Conservation (phyloP, 331 rosid species). For the Erythrophleum ivorense region DNA sequence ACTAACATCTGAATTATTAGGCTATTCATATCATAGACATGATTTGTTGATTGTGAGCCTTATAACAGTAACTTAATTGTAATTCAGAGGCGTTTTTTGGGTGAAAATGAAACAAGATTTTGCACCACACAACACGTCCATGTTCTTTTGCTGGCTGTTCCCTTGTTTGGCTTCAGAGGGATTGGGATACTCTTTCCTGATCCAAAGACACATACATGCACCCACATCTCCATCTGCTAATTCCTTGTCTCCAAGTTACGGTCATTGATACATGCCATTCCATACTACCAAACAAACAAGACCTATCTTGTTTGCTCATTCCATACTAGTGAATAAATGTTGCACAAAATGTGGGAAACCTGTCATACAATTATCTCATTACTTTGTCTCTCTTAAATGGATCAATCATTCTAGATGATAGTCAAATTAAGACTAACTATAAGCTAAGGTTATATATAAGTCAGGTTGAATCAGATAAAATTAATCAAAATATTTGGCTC, state of each 20-base stretch:
- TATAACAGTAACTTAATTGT: not conserved
- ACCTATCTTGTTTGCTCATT: not conserved
- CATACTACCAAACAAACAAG: conserved; percentile 29
- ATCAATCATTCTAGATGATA: not conserved
- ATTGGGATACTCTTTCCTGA: conserved; percentile 10
- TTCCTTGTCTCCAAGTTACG: not conserved
- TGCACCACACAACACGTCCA: no score
- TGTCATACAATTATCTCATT: not conserved
- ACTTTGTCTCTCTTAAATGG: not conserved
- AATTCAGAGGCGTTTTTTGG: not conserved
- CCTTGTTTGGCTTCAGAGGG: not conserved
- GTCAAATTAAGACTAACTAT: not conserved
- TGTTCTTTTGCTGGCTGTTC: not conserved
- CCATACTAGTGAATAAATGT: not conserved
- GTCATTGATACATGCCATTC: conserved; percentile 24
- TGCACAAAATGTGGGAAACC: not conserved
- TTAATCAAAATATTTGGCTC: no score
- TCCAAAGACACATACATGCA: not conserved
- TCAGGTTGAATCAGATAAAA: no score
- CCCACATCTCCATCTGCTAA: not conserved
- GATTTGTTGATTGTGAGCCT: no score
- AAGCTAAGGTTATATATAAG: no score
- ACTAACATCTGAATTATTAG: no score
- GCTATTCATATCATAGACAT: no score
- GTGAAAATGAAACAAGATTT: not conserved